Conservation (phyloP, 495 filamentous ascomycete genomes). For the Trichocladium uniseriatum region DNA sequence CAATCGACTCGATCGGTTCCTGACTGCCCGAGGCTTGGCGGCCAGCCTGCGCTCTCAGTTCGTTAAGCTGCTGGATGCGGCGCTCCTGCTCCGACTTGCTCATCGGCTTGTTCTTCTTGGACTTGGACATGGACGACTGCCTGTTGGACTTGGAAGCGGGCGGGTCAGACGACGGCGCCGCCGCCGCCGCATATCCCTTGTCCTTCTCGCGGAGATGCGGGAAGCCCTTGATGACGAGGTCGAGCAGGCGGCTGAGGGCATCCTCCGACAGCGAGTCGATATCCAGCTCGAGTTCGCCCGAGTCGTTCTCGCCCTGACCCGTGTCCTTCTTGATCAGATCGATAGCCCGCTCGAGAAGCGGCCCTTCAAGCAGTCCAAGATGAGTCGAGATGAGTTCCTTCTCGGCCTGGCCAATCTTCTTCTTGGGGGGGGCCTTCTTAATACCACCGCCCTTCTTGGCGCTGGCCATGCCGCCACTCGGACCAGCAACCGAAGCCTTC, state of each 20-base stretch:
- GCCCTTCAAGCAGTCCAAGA: slow-evolving; percentile 63
- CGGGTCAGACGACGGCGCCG: slow-evolving; percentile 25
- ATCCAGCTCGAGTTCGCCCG: slow-evolving; percentile 83
- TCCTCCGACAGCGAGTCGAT: slow-evolving; percentile 74
- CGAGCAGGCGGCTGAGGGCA: slow-evolving; percentile 65
- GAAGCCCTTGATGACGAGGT: slow-evolving; percentile 60
- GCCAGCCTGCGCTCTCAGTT: slow-evolving; percentile 41
- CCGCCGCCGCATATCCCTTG: slow-evolving; percentile 18
- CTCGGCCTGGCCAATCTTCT: slow-evolving; percentile 57
- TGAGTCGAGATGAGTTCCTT: slow-evolving; percentile 79
- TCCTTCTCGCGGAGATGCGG: slow-evolving; percentile 43
- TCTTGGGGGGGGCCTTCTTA: slow-evolving; percentile 43
- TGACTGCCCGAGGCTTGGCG: slow-evolving; percentile 40
- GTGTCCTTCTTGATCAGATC: slow-evolving; percentile 84
- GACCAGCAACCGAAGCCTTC: slow-evolving; percentile 16
- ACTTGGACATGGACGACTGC: slow-evolving; percentile 39
- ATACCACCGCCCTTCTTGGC: slow-evolving; percentile 39
- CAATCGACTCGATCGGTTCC: slow-evolving; percentile 36
- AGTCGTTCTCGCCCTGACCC: slow-evolving; percentile 65
- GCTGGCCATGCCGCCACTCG: slow-evolving; percentile 21
- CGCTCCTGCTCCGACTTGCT: slow-evolving; percentile 87
- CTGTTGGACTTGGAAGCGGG: slow-evolving; percentile 35
- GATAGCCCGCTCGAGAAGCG: slow-evolving; percentile 68
- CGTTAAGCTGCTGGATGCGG: slow-evolving; percentile 69
- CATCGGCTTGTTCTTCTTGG: slow-evolving; percentile 99